These are phyloP conservation scores for Pythium rishiriense DNA, from an alignment of 352 stramenopile species.

Conservation along the genomic window DNA sequence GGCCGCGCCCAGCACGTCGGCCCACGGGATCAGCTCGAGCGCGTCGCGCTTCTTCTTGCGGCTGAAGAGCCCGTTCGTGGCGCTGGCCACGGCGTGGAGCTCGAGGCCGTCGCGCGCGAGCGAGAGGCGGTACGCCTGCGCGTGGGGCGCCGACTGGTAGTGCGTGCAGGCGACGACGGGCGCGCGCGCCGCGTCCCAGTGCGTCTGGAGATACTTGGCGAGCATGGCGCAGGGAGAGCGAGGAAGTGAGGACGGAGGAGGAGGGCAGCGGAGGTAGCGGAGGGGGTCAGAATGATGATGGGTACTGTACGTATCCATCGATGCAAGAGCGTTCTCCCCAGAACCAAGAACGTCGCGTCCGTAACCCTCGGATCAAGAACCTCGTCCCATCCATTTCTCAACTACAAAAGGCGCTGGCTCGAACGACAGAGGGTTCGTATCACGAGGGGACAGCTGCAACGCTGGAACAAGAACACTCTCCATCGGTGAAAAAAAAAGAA, in stretches of 20 bases:
- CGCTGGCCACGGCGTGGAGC: conserved; percentile 23
- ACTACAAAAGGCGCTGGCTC: not conserved
- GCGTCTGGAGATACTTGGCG: conserved; percentile 24
- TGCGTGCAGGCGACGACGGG: conserved; percentile 21
- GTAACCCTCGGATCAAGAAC: conserved; percentile 18
- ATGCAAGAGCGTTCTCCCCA: not conserved
- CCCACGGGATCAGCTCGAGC: conserved; percentile 45
- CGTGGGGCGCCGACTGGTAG: conserved; percentile 16
- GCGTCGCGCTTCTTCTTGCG: conserved; percentile 30
- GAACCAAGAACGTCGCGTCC: conserved; percentile 7
- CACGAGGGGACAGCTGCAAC: not conserved
- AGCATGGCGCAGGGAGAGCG: conserved; percentile 2
- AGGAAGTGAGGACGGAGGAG: not conserved
- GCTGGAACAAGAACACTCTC: conserved; percentile 3
- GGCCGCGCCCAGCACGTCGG: conserved; percentile 41
- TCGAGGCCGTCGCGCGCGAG: conserved; percentile 41
- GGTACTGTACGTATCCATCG: conserved; percentile 2
- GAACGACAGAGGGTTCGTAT: conserved; percentile 2
- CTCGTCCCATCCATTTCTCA: not conserved
- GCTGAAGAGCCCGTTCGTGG: conserved; percentile 12
- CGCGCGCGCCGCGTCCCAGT: conserved; percentile 24
- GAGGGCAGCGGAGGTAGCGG: not conserved
- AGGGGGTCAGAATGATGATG: not conserved
- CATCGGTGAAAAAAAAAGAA: conserved; percentile 5
- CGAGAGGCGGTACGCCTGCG: conserved; percentile 29